A percentile compares a stretch with the other conserved stretches of the same genome.
Conservation (phyloP, 768 basidiomycete genomes). For the Porpolomopsis calyptriformis region DNA sequence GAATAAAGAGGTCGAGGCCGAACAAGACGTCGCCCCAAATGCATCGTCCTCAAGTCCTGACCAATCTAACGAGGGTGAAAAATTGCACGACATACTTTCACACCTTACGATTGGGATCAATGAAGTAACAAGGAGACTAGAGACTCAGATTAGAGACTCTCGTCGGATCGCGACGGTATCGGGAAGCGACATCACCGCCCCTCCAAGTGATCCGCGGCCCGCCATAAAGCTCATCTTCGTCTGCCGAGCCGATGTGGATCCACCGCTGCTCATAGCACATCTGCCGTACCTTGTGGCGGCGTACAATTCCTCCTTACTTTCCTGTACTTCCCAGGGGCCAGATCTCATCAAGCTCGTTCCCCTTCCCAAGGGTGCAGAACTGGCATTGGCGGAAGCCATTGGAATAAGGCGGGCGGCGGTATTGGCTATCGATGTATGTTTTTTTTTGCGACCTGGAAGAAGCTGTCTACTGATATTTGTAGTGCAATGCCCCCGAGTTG, state of each 20-base stretch:
- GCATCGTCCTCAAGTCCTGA: too few relatives aligned
- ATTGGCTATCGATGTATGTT: slow-evolving; percentile 55
- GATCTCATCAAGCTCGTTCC: slow-evolving; percentile 45
- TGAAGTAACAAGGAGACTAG: slow-evolving; percentile 63
- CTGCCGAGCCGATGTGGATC: slow-evolving; percentile 68
- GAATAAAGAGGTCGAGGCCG: slow-evolving; percentile 3
- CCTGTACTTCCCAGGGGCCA: slow-evolving; percentile 1
- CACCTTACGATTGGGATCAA: slow-evolving; percentile 67
- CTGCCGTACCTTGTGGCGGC: slow-evolving; percentile 69
- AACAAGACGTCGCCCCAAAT: slow-evolving; percentile 6
- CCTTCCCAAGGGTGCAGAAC: slow-evolving; percentile 60
- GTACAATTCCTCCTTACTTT: slow-evolving; percentile 43
- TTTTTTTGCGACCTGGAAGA: neutral
- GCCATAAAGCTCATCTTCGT: slow-evolving; percentile 45
- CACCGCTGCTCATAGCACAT: slow-evolving; percentile 60
- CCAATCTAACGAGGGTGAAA: too few relatives aligned
- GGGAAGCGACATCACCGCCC: slow-evolving; percentile 3
- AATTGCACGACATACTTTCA: too few relatives aligned
- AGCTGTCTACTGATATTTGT: neutral
- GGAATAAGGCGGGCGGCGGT: slow-evolving; percentile 59
- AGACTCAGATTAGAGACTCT: slow-evolving; percentile 36
- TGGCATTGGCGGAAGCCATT: slow-evolving; percentile 44
- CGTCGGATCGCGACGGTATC: slow-evolving; percentile 20
- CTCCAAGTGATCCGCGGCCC: slow-evolving; percentile 11
- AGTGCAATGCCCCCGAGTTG: slow-evolving; percentile 34